Conservation (phyloP, 805 yeast species). For the Wickerhamiella siamensis region DNA sequence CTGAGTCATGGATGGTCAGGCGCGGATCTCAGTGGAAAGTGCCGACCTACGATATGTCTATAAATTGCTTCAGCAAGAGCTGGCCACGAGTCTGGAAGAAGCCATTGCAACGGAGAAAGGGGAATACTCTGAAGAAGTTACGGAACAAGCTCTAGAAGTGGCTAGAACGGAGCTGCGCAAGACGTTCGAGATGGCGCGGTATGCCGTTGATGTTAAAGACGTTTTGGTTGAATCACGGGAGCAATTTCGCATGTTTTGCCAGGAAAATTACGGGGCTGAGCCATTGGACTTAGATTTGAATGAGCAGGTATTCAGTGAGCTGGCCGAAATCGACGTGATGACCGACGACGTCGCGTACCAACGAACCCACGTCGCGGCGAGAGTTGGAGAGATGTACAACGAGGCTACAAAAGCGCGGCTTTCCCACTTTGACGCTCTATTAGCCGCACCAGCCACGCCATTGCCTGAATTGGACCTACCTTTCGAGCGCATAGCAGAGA, state of each 20-base stretch:
- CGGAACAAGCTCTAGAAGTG: conserved; percentile 29
- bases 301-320: conserved; percentile 2
- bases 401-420: conserved; percentile 3
- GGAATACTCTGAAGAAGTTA: conserved; percentile 19
- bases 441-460: neutral
- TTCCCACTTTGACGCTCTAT: conserved; percentile 1
- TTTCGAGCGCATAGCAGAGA: neutral
- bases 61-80: conserved; percentile 29
- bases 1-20: conserved; percentile 22
- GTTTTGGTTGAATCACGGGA: conserved; percentile 15
- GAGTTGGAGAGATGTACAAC: conserved; percentile 4
- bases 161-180: conserved; percentile 27
- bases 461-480: neutral
- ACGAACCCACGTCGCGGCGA: conserved; percentile 8
- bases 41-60: conserved; percentile 41
- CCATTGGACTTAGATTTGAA: conserved; percentile 12
- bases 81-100: conserved; percentile 33
- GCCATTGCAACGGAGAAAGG: conserved; percentile 30
- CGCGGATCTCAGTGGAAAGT: conserved; percentile 34
- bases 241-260: conserved; percentile 14
- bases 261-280: conserved; percentile 15
- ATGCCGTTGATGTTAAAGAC: conserved; percentile 48
- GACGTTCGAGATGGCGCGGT: conserved; percentile 42
- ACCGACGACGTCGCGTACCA: conserved; percentile 4
- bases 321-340: conserved; percentile 6